These are phyloP conservation scores for Vachellia pachyceras DNA, from an alignment of 306 rosid genomes.

Conservation along the genomic window DNA sequence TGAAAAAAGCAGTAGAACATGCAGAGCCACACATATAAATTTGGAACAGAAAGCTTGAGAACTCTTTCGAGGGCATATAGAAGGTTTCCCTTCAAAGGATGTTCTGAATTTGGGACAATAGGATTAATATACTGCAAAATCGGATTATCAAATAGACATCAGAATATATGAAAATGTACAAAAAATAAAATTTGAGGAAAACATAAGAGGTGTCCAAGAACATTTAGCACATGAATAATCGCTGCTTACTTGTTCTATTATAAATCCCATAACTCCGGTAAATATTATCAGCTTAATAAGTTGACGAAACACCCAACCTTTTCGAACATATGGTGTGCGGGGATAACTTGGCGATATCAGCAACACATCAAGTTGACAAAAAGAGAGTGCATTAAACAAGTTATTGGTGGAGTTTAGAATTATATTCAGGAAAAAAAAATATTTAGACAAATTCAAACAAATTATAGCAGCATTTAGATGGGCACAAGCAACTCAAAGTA, in stretches of 20 bases:
- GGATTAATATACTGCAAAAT: conserved; percentile 93
- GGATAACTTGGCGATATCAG: conserved; percentile 81
- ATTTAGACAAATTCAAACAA: too few species aligned
- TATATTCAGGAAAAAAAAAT: neutral
- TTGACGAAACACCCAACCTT: conserved; percentile 94
- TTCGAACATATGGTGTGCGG: conserved; percentile 75
- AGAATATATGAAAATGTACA: conserved; percentile 26
- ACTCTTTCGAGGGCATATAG: conserved; percentile 88
- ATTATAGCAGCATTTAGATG: neutral
- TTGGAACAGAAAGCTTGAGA: conserved; percentile 96
- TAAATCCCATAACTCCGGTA: conserved; percentile 97
- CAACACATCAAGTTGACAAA: conserved; percentile 38
- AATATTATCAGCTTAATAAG: conserved; percentile 82
- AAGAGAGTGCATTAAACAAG: conserved; percentile 5
- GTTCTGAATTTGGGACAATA: conserved; percentile 87
- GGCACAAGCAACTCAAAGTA: conserved; percentile 15
- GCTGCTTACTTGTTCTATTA: conserved; percentile 85
- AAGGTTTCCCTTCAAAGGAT: conserved; percentile 90
- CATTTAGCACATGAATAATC: conserved; percentile 22
- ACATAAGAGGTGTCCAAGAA: conserved; percentile 1
- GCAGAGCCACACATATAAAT: conserved; percentile 98
- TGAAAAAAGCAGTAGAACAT: conserved; percentile 98
- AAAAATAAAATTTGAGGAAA: conserved; percentile 5
- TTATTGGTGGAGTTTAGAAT: conserved; percentile 17
- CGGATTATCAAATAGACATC: conserved; percentile 32